Evolutionary conservation across 2,329 filamentous ascomycete species (phyloP).

Genomic region (Clonostachys rhizophaga): DNA sequence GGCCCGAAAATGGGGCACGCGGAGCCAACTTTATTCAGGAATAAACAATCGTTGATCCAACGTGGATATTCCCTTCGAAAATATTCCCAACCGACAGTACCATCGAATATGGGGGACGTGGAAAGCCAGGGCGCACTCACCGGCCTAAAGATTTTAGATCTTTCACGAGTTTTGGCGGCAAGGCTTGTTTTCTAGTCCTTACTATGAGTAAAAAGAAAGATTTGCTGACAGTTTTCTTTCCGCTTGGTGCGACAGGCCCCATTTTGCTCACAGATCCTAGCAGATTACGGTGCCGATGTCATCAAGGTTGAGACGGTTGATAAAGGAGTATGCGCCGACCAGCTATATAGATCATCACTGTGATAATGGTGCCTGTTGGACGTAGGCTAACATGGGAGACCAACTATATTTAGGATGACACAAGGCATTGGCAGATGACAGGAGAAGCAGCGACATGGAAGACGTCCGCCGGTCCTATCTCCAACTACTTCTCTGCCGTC

Average conservation of each 20-base stretch:
- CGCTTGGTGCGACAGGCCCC: slow-evolving; percentile 13
- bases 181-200: background rate
- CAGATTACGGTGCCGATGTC: slow-evolving; percentile 35
- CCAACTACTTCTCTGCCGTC: slow-evolving; percentile 33
- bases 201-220: no score
- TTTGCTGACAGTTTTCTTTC: no score
- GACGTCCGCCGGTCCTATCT: slow-evolving; percentile 17
- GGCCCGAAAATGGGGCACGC: no score
- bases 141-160: slow-evolving; percentile 5
- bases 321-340: slow-evolving; percentile 13
- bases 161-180: slow-evolving; percentile 8
- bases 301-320: slow-evolving; percentile 28
- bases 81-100: background rate
- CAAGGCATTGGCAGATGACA: slow-evolving; percentile 8
- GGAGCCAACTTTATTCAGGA: background rate
- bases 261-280: slow-evolving; percentile 35
- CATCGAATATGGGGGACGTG: background rate
- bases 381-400: no score
- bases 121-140: slow-evolving; percentile 1
- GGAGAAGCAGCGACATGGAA: slow-evolving; percentile 16
- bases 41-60: background rate
- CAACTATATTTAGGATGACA: slow-evolving; percentile 7
- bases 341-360: no score
- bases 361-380: no score
- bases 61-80: background rate